Percentiles rank a stretch among this genome's conserved stretches.
phyloP scores from a whole-genome alignment of 768 basidiomycete species.

The Neoboletus subvelutipes region DNA sequence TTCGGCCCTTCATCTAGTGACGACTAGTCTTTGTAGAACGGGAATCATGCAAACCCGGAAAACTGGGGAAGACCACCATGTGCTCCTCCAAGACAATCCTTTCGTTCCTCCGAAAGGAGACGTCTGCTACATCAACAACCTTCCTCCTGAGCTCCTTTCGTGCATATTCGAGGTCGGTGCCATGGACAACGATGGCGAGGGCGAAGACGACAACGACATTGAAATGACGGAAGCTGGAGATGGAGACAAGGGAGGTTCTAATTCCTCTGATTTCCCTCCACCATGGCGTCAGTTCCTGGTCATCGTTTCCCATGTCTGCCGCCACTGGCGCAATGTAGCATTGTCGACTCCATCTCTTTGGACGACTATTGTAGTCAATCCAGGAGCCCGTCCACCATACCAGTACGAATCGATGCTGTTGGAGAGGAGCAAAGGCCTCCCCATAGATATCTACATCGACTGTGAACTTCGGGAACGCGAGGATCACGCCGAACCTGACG shows the following conservation, averaged over 20 bases:
- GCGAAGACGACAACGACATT: constrained; percentile 41
- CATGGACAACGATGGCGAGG: constrained; percentile 34
- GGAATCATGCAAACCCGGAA: constrained; percentile 3
- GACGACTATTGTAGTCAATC: constrained; percentile 39
- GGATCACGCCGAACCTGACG: constrained; percentile 11
- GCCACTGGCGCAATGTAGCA: constrained; percentile 55
- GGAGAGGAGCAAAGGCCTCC: constrained; percentile 52
- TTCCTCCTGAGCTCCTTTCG: constrained; percentile 59
- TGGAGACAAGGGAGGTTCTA: constrained; percentile 1
- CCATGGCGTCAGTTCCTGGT: constrained; percentile 44
- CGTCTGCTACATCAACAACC: constrained; percentile 48
- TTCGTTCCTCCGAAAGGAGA: constrained; percentile 43
- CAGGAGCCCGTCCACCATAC: constrained; percentile 38
- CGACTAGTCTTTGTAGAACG: background rate
- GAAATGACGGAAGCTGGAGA: too few species aligned
- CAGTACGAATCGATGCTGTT: constrained; percentile 47
- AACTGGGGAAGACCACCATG: background rate
- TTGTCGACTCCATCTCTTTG: constrained; percentile 56
- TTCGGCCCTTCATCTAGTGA: too few species aligned
- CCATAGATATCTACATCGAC: constrained; percentile 54
- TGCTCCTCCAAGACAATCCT: constrained; percentile 45
- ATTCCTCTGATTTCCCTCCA: constrained; percentile 1
- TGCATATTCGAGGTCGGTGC: constrained; percentile 54
- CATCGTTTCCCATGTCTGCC: constrained; percentile 61
- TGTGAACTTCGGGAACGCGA: constrained; percentile 37